phyloP scores from a whole-genome alignment of 768 basidiomycete species.

The Paxillus ammoniavirescens region DNA sequence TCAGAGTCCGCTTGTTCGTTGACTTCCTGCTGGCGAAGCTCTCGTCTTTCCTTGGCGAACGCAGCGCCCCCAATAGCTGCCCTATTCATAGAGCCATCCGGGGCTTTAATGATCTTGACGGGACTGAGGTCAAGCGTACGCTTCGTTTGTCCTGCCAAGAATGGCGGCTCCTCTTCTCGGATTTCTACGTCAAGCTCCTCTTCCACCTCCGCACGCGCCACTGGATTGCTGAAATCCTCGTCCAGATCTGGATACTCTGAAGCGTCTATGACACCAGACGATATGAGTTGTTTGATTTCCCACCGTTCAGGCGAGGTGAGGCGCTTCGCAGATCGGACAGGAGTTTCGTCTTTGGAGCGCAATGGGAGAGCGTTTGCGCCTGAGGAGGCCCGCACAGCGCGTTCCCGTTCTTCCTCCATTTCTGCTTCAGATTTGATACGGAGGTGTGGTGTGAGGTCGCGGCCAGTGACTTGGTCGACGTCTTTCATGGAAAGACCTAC shows the following conservation, averaged over 20 bases:
- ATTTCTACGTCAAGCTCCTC: slow-evolving; percentile 98
- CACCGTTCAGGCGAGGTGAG: slow-evolving; percentile 96
- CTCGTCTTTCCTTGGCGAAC: slow-evolving; percentile 91
- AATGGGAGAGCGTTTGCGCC: slow-evolving; percentile 90
- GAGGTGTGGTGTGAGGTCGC: slow-evolving; percentile 91
- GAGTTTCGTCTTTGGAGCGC: slow-evolving; percentile 48
- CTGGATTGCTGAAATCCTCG: slow-evolving; percentile 76
- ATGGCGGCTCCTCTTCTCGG: slow-evolving; percentile 94
- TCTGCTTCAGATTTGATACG: slow-evolving; percentile 94
- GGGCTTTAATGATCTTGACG: slow-evolving; percentile 97
- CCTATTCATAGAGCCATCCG: slow-evolving; percentile 94
- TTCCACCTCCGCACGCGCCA: slow-evolving; percentile 83
- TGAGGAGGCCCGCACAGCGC: slow-evolving; percentile 61
- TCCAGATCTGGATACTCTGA: slow-evolving; percentile 94
- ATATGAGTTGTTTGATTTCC: slow-evolving; percentile 99
- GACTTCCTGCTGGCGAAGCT: slow-evolving; percentile 89
- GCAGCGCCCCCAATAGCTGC: slow-evolving; percentile 94
- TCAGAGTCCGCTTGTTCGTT: slow-evolving; percentile 95
- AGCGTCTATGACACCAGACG: slow-evolving; percentile 88
- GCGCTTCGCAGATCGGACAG: slow-evolving; percentile 77
- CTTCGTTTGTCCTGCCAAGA: slow-evolving; percentile 95
- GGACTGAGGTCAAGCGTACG: slow-evolving; percentile 93
- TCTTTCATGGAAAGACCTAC: slow-evolving; percentile 96
- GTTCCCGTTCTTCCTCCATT: slow-evolving; percentile 74
- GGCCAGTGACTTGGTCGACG: slow-evolving; percentile 87